Evolutionary conservation across 192 early-diverging fungal genomes (phyloP), one percentile per base, ranked within the genome.

Genomic region (Phycomyces nitens): DNA sequence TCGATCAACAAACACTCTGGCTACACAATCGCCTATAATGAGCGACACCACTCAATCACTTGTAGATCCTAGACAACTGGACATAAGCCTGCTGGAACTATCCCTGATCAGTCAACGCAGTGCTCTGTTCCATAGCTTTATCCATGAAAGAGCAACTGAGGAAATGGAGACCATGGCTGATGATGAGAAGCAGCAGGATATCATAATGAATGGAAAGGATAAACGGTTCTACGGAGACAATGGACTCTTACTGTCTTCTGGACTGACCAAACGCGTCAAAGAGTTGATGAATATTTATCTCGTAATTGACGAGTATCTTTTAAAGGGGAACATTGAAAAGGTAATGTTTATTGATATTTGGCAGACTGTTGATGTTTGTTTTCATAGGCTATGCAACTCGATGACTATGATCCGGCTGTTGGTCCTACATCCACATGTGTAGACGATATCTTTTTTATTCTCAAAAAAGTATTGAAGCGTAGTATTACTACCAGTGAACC

Each of bases 371-470:
- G 10, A 38, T 57, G 8, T 34, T 38, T 60, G 2, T 27, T 29
- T 3, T 0, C 5, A 23, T 24, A 87, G 82, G 90, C 90, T 1
- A 82, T 92, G 77, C 75, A 65, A 20, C 76, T 93, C 39, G 89
- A 92, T 40, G 72, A 82, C 41, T 78, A 82, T 18, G 84, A 88
- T 50, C 44, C 61, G 27, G 64, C 71, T 14, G 72, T 56, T 5
- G 58, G 63, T 15, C 59, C 40, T 49, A 84, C 82, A 0, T 86
- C 84, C 16, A 82, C 79, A 7, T 86, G 89, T 63, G 95, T 97
- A 10, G 97, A 94, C 47, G 97, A 99, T 64, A 84, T 95, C 8
- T 97, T 97, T 70, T 99, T 91, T 71, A 89, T 99, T 42, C 71
- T 92, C 21, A 89, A 90, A 60, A 89, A 87, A 22, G 83, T 85